Base-by-base conservation (phyloP, 2,329 filamentous ascomycete genomes). In the Lecanicillium sp. region DNA sequence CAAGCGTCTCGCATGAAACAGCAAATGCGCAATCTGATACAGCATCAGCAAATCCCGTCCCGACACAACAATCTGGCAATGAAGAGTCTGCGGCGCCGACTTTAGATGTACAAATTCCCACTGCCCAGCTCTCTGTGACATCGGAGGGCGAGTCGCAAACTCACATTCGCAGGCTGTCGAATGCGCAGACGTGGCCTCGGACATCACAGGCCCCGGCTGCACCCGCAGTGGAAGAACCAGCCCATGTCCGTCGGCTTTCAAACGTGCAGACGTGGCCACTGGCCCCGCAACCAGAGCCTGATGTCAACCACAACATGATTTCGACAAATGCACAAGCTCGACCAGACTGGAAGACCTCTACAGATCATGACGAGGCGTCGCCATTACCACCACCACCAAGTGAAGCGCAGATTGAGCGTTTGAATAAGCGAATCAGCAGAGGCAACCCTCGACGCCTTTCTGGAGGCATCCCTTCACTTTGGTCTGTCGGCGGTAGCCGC, bases 221-320 rank as follows among this genome's bases (percentile, higher is more conserved):
- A 33, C 18, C 33, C 9, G 33, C 37, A 9, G 29, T 4, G 12
- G 32, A 37, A 22, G 14, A n/a, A 6, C 16, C 20, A 14, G 29
- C 15, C 4, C 29, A 29, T 27, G 39, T 25, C 51, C 52, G 14
- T n/a, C 48, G 56, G 14, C 33, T 59, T 19, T 60, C 59, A 14
- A 63, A 58, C 40, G 48, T 52, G 11, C 57, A 55, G 45, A 73
- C 70, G 8, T 75, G 72, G 71, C 70, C 72, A 17, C 59, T 56
- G 14, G 52, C 47, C 15, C 52, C 55, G 12, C 54, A 55, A 25
- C 28, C 14, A 12, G 29, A 37, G 49, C 41, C 16, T 35, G 43
- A 18, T 11, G 22, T 11, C 6, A 11, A 25, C 22, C 22, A 11
- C 22, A 6, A 11, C 22, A 11, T 7, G 7, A 7, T 25, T 25